Evolutionary conservation across 345 rosid genomes (phyloP).

Genomic region (Adansonia digitata): DNA sequence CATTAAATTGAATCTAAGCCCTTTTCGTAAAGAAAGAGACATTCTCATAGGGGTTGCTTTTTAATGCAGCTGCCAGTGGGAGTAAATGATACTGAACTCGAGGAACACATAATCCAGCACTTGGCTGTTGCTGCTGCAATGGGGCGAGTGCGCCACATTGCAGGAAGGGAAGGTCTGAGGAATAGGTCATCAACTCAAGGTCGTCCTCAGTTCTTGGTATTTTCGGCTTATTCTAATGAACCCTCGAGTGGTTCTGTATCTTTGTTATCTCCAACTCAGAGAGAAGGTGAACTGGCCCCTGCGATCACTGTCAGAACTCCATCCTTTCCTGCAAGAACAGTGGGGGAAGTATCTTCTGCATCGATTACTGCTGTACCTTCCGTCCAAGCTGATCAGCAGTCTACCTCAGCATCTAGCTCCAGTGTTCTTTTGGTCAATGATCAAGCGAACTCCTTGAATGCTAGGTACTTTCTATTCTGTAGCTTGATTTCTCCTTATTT

Average conservation of each 20-base stretch:
- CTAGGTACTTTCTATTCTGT: slow-evolving; percentile 35
- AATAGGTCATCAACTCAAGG: slow-evolving; percentile 65
- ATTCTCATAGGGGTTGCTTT: slow-evolving; percentile 16
- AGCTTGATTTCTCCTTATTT: not conserved
- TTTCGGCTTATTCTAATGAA: slow-evolving; percentile 58
- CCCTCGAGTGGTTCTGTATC: slow-evolving; percentile 30
- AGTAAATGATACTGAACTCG: slow-evolving; percentile 79
- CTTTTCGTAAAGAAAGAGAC: not conserved
- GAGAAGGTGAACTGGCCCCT: slow-evolving; percentile 49
- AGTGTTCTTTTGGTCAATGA: slow-evolving; percentile 26
- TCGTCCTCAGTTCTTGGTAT: slow-evolving; percentile 74
- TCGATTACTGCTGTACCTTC: slow-evolving; percentile 23
- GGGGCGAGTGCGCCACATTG: slow-evolving; percentile 78
- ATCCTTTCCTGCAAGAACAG: slow-evolving; percentile 33
- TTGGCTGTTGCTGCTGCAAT: slow-evolving; percentile 77
- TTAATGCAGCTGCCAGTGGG: slow-evolving; percentile 57
- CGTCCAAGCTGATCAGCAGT: slow-evolving; percentile 32
- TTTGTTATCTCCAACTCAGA: slow-evolving; percentile 2
- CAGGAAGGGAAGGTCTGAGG: slow-evolving; percentile 81
- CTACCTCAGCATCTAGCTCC: slow-evolving; percentile 52
- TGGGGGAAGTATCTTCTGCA: slow-evolving; percentile 43
- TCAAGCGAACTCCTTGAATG: slow-evolving; percentile 28
- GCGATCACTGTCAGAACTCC: slow-evolving; percentile 32
- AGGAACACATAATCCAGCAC: slow-evolving; percentile 94
- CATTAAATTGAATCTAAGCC: slow-evolving; percentile 5